Evolutionary conservation across 345 rosid species (phyloP).

Genomic region (Lagerstroemia speciosa): DNA sequence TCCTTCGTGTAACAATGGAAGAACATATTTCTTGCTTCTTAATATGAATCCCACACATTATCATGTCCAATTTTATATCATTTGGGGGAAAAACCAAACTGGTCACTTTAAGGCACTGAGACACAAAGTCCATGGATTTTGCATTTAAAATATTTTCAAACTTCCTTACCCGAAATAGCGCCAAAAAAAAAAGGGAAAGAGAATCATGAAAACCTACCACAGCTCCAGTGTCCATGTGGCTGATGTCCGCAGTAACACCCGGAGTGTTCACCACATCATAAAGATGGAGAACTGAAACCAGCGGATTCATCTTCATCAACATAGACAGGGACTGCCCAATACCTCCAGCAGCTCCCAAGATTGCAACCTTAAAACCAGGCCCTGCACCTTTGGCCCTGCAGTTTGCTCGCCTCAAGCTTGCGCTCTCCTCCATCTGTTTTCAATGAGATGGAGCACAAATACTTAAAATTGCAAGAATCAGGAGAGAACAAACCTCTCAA

Average conservation of each 20-base stretch:
- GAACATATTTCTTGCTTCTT: neutral
- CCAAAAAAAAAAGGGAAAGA: neutral
- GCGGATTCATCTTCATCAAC: slow-evolving; percentile 96
- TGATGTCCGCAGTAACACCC: slow-evolving; percentile 90
- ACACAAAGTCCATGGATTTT: neutral
- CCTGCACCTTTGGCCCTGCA: slow-evolving; percentile 93
- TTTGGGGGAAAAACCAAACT: neutral
- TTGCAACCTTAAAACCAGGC: slow-evolving; percentile 79
- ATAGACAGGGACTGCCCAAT: slow-evolving; percentile 88
- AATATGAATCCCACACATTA: no score
- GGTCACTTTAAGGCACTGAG: neutral
- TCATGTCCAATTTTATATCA: no score
- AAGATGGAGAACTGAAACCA: slow-evolving; percentile 88
- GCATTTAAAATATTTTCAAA: neutral
- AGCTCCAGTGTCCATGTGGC: slow-evolving; percentile 97
- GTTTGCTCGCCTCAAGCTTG: slow-evolving; percentile 33
- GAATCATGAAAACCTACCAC: slow-evolving; percentile 38
- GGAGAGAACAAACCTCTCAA: neutral
- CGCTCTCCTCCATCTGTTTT: slow-evolving; percentile 32
- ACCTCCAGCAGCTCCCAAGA: slow-evolving; percentile 96
- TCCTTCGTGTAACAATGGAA: neutral
- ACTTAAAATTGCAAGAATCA: neutral
- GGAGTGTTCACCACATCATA: slow-evolving; percentile 89
- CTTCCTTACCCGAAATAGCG: neutral
- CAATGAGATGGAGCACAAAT: neutral